These are phyloP conservation scores for Chrysochromulina tobinii DNA, from an alignment of 78 protist genomes.

Conservation along the genomic window DNA sequence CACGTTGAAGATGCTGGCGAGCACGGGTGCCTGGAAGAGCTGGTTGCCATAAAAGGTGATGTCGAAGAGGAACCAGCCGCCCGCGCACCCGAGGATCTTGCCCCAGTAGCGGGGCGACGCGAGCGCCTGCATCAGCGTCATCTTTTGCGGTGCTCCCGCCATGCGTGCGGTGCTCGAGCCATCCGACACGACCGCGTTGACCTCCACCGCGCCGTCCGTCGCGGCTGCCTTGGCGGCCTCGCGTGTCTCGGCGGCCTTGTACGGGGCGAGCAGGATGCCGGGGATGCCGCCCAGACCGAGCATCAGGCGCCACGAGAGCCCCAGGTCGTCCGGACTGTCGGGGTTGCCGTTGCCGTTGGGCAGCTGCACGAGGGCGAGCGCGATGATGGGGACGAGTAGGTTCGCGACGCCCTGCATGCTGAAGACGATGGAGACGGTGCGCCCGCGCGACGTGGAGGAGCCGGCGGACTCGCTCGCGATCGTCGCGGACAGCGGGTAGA, in stretches of 20 bases:
- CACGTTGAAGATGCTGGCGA: not conserved
- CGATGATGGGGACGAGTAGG: conserved; percentile 60
- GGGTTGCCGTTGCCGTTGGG: not conserved
- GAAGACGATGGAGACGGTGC: conserved; percentile 65
- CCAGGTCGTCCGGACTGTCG: conserved; percentile 20
- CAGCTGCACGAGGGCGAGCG: conserved; percentile 16
- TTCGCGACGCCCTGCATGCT: conserved; percentile 86
- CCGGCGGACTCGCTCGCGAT: conserved; percentile 56
- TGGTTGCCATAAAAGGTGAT: conserved; percentile 76
- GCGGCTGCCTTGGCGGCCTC: not conserved
- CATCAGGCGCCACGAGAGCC: conserved; percentile 64
- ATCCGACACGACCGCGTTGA: not conserved
- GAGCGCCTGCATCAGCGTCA: not conserved
- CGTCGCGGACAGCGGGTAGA: conserved; percentile 79
- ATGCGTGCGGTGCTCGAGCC: too few relatives aligned
- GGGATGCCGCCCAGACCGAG: conserved; percentile 38
- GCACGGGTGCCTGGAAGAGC: conserved; percentile 57
- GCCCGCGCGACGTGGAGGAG: conserved; percentile 39
- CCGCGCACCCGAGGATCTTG: conserved; percentile 73
- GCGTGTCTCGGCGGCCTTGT: not conserved
- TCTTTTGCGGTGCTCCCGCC: not conserved
- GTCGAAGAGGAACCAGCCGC: conserved; percentile 83
- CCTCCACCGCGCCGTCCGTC: not conserved
- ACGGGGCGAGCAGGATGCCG: not conserved
- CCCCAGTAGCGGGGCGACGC: not conserved